phyloP scores from a whole-genome alignment of 2,329 filamentous ascomycete species.

The Cyphellophora europaea region DNA sequence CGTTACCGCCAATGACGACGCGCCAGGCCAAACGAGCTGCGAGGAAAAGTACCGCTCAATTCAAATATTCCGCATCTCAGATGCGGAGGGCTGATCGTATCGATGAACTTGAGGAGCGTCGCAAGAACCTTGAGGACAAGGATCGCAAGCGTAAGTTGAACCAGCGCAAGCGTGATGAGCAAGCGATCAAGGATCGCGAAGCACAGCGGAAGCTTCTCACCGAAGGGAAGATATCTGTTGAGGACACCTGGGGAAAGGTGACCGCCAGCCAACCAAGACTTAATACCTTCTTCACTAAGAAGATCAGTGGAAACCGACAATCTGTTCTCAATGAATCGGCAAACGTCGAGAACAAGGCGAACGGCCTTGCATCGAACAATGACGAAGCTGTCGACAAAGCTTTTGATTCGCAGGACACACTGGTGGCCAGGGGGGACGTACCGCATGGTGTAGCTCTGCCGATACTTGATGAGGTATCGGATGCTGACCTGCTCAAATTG shows the following conservation, averaged over 20 bases:
- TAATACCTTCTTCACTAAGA: constrained; percentile 12
- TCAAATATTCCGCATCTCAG: constrained; percentile 15
- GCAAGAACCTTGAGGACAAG: constrained; percentile 13
- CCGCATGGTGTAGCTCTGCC: background rate
- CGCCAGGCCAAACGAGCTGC: constrained; percentile 17
- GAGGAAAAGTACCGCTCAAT: constrained; percentile 13
- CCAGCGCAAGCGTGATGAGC: constrained; percentile 17
- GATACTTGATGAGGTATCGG: background rate
- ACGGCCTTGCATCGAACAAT: no score
- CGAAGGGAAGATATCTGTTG: constrained; percentile 15
- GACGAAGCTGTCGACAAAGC: background rate
- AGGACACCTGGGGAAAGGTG: constrained; percentile 19
- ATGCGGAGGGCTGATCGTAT: constrained; percentile 15
- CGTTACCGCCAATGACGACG: constrained; percentile 17
- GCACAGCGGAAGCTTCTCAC: constrained; percentile 14
- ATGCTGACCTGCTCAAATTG: constrained; percentile 1
- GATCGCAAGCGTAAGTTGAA: constrained; percentile 13
- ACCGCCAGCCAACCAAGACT: constrained; percentile 16
- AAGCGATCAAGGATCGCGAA: constrained; percentile 12
- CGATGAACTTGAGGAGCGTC: constrained; percentile 13
- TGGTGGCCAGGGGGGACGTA: background rate
- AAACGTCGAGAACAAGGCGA: background rate
- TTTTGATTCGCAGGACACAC: background rate
- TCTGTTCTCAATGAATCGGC: background rate
- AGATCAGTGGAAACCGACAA: background rate